Conservation (phyloP, 371 early-diverging fungal genomes). For the Mucor lusitanicus region DNA sequence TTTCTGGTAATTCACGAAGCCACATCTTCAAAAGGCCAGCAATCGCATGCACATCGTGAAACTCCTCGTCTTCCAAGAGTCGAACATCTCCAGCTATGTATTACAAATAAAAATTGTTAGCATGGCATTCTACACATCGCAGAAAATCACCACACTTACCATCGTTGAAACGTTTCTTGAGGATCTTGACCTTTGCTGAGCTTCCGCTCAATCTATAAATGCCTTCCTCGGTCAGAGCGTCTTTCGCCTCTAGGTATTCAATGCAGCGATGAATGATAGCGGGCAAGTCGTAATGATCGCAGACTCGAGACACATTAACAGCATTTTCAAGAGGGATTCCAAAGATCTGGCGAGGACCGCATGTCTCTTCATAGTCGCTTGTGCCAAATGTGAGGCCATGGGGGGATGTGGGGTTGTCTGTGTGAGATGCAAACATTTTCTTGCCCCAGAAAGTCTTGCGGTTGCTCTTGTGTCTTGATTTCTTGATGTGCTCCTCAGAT, state of each 20-base stretch:
- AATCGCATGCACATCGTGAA: slow-evolving; percentile 89
- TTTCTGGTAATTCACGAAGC: slow-evolving; percentile 86
- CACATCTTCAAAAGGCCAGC: slow-evolving; percentile 92
- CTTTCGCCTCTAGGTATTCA: slow-evolving; percentile 88
- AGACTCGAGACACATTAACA: slow-evolving; percentile 59
- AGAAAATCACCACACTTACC: slow-evolving; percentile 25
- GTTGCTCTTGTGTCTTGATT: slow-evolving; percentile 23
- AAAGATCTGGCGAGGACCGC: slow-evolving; percentile 63
- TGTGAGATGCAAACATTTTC: slow-evolving; percentile 7
- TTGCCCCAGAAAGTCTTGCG: slow-evolving; percentile 6
- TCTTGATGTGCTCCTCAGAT: slow-evolving; percentile 9
- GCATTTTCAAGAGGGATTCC: slow-evolving; percentile 71
- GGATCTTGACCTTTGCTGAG: slow-evolving; percentile 61
- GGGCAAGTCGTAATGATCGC: slow-evolving; percentile 81
- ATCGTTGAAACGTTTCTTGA: slow-evolving; percentile 82
- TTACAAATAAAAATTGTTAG: background rate
- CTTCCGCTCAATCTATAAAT: slow-evolving; percentile 93
- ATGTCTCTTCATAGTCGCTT: slow-evolving; percentile 16
- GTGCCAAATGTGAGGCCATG: background rate
- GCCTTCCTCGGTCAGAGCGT: slow-evolving; percentile 89
- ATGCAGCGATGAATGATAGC: slow-evolving; percentile 93
- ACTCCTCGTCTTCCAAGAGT: slow-evolving; percentile 48
- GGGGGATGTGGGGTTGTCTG: background rate
- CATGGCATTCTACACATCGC: background rate
- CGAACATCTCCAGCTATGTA: slow-evolving; percentile 39